These are phyloP conservation scores for Alternaria sp. DNA, from an alignment of 2,329 filamentous ascomycete genomes.

Conservation along the genomic window DNA sequence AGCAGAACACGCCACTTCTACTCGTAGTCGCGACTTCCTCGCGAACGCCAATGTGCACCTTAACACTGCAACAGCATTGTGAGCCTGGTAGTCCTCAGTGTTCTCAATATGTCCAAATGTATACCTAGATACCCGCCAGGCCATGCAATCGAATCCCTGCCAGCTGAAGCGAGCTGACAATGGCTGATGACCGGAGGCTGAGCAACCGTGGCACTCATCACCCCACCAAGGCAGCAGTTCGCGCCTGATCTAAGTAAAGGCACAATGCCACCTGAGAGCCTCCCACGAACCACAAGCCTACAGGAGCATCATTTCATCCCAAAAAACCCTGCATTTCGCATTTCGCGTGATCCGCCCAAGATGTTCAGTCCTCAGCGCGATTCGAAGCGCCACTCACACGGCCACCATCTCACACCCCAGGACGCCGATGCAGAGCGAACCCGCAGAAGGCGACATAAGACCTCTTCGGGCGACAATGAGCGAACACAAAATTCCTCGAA, in stretches of 20 bases:
- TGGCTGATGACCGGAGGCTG: not conserved
- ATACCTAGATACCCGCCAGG: not conserved
- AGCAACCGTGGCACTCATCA: not conserved
- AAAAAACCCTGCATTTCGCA: too few species aligned
- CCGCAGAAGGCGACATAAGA: not conserved
- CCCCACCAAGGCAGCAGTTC: not conserved
- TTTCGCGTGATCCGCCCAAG: too few species aligned
- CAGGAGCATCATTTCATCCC: too few species aligned
- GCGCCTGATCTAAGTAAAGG: too few species aligned
- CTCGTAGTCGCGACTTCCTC: not conserved
- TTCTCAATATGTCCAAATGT: not conserved
- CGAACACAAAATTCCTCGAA: not conserved
- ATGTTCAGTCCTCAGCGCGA: not conserved
- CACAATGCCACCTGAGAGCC: too few species aligned
- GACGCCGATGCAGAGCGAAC: not conserved
- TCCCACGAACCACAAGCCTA: too few species aligned
- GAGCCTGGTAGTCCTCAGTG: not conserved
- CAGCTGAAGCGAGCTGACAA: not conserved
- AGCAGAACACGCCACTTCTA: not conserved
- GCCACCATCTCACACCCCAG: not conserved
- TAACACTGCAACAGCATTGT: not conserved
- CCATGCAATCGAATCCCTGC: not conserved
- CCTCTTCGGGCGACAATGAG: not conserved
- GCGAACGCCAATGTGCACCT: not conserved
- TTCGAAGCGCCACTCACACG: not conserved